These are phyloP conservation scores for Phoma sp. DNA, from an alignment of 2,329 filamentous ascomycete genomes.

Conservation along the genomic window DNA sequence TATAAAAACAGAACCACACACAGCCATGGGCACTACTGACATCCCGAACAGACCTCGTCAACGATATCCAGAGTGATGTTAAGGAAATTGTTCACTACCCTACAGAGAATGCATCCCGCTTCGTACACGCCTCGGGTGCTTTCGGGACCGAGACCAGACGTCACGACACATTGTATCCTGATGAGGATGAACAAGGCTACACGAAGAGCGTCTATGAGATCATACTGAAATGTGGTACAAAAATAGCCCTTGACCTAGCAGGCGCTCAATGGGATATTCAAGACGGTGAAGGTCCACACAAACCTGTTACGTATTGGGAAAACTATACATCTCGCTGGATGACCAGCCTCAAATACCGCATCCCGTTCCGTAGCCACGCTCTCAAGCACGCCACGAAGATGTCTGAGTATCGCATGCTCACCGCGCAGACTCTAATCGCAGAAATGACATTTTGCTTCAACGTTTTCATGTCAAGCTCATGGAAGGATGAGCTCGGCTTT, in stretches of 20 bases:
- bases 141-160: constrained; percentile 10
- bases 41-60: constrained; percentile 16
- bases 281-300: neutral
- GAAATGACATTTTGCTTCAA: constrained; percentile 14
- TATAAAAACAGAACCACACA: neutral
- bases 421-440: constrained; percentile 16
- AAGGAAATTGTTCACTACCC: constrained; percentile 22
- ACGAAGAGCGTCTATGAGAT: constrained; percentile 22
- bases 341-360: constrained; percentile 12
- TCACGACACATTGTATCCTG: constrained; percentile 16
- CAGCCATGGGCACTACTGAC: neutral
- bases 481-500: constrained; percentile 7
- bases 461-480: constrained; percentile 5
- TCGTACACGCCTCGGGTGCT: constrained; percentile 13
- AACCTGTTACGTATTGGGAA: constrained; percentile 15
- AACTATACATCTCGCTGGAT: constrained; percentile 16
- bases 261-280: constrained; percentile 17
- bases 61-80: constrained; percentile 20
- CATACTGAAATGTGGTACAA: constrained; percentile 19
- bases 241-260: constrained; percentile 22
- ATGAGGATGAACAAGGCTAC: constrained; percentile 11
- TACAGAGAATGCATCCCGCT: neutral
- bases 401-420: constrained; percentile 9
- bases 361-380: constrained; percentile 19
- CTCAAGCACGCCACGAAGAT: constrained; percentile 15